Conservation (phyloP, 345 rosid genomes). For the Brassica nigra region DNA sequence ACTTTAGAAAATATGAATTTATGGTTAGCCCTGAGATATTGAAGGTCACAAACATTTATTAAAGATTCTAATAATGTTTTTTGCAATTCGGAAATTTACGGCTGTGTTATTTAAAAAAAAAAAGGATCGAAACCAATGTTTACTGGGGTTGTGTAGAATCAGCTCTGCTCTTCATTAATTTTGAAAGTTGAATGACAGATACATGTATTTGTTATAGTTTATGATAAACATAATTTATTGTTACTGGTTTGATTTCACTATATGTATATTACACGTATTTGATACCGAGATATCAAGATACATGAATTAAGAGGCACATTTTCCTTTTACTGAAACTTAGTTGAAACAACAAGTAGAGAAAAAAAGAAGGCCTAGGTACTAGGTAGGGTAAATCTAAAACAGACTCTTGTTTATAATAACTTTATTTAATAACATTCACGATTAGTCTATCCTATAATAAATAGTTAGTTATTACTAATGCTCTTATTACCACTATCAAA, state of each 20-base stretch:
- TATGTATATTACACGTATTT: neutral
- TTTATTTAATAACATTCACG: conserved; percentile 17
- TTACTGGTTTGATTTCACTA: neutral
- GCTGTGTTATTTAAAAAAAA: no score
- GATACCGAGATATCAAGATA: neutral
- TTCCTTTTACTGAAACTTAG: neutral
- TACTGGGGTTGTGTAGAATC: no score
- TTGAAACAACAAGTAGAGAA: neutral
- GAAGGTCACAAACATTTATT: no score
- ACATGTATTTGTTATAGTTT: no score
- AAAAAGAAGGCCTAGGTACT: neutral
- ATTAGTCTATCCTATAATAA: conserved; percentile 5
- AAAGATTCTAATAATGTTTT: no score
- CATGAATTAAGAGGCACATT: neutral
- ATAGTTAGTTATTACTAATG: conserved; percentile 9
- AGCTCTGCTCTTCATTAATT: no score
- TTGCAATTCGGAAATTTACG: no score
- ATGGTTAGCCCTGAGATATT: no score
- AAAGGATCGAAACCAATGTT: no score
- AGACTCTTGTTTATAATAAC: neutral
- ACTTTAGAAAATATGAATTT: neutral
- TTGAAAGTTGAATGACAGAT: no score
- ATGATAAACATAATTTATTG: no score
- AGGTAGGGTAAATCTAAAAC: neutral
- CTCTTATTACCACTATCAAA: neutral